Base-by-base conservation (phyloP, 2,329 filamentous ascomycete species). In the Nemania sp. region DNA sequence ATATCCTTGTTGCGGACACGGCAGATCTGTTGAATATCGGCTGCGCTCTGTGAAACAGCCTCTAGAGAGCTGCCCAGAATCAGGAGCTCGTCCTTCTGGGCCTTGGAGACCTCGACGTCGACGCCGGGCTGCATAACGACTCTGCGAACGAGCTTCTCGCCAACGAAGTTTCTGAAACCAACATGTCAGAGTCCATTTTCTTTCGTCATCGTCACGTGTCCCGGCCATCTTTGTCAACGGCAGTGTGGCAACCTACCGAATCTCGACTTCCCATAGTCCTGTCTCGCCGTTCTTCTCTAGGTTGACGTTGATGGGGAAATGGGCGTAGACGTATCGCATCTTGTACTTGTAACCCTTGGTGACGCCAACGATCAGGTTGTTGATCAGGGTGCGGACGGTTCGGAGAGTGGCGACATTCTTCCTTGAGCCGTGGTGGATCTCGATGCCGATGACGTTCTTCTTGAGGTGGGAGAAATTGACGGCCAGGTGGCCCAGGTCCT, bases 251-350 rank as follows among this genome's bases (percentile, higher is more conserved):
- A 80, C 89, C 74, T 88, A 94, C 90, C 95, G 90, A 86, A 99
- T 98, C 89, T 99, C 95, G 77, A 99, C 91, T 82, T 96, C 90
- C 78, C 77, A 90, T 74, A 89, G 82, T 72, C 89, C 93, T 68
- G 91, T 95, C 84, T 98, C 95, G 77, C 81, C 79, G 87, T 94
- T 94, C 90, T 97, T 93, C 76, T 97, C 92, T 73, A 99, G 82
- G 87, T 97, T 98, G 85, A 99, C 94, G 88, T 99, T 99, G 92
- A 99, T 99, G 83, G 95, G 95, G 80, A 99, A 99, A 90, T 99
- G 95, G 80, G 95, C 95, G 81, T 99, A 99, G 82, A 99, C 95
- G 86, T 99, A 99, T 77, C 96, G 92, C 94, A 99, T 98, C 91
- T 99, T 99, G 90, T 99, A 99, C 86, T 96, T 96, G 91, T 90